Conservation (phyloP, 805 yeast genomes). For the Candida xyloterini region DNA sequence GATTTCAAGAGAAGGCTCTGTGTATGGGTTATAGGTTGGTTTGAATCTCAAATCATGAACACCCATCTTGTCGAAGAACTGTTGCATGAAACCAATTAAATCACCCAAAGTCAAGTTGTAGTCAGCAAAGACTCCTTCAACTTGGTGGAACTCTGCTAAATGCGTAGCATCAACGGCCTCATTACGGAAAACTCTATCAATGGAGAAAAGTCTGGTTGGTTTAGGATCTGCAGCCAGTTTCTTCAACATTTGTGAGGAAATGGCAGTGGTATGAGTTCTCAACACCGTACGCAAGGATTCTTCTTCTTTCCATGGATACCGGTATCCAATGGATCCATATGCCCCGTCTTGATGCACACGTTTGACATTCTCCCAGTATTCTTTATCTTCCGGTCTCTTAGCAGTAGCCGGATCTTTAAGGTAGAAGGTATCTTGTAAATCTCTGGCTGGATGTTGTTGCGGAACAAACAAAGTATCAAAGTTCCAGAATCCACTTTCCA, state of each 20-base stretch:
- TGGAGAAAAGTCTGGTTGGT: conserved; percentile 89
- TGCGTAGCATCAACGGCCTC: conserved; percentile 99
- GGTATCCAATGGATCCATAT: conserved; percentile 93
- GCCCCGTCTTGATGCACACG: conserved; percentile 87
- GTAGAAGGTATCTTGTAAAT: conserved; percentile 96
- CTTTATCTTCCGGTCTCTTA: conserved; percentile 75
- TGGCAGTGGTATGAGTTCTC: conserved; percentile 97
- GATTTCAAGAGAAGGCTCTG: conserved; percentile 98
- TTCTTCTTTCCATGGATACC: conserved; percentile 94
- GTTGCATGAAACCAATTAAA: conserved; percentile 96
- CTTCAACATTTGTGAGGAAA: conserved; percentile 84
- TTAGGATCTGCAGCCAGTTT: conserved; percentile 82
- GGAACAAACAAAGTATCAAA: conserved; percentile 96
- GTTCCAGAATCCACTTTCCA: conserved; percentile 98
- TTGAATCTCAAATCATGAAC: conserved; percentile 93
- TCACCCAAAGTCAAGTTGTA: conserved; percentile 93
- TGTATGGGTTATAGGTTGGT: conserved; percentile 98
- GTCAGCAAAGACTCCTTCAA: conserved; percentile 98
- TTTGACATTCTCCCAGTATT: conserved; percentile 74
- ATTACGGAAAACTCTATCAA: conserved; percentile 97
- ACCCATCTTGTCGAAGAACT: conserved; percentile 96
- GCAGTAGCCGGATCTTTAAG: conserved; percentile 88
- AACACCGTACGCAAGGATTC: conserved; percentile 90
- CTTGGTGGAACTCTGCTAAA: conserved; percentile 98
- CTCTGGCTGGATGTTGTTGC: conserved; percentile 99